Conservation (phyloP, 495 filamentous ascomycete genomes). For the Neurospora sp. region DNA sequence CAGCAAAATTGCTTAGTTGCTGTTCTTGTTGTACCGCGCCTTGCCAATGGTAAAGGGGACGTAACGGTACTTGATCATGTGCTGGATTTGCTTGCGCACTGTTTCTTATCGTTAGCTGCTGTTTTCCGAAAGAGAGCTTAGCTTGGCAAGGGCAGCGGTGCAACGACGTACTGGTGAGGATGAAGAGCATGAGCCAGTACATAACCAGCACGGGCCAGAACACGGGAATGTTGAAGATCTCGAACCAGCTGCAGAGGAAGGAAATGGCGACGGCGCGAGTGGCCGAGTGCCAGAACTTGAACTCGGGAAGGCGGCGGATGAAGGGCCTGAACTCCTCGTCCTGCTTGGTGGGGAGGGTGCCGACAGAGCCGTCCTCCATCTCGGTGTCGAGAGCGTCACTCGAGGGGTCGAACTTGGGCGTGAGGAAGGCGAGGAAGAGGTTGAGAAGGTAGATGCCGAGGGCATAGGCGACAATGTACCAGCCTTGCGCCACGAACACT, state of each 20-base stretch:
- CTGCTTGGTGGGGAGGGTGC: constrained; percentile 77
- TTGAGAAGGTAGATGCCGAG: constrained; percentile 98
- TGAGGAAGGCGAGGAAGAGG: constrained; percentile 96
- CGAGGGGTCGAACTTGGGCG: constrained; percentile 97
- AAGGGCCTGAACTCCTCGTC: constrained; percentile 97
- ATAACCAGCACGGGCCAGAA: constrained; percentile 98
- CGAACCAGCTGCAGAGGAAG: constrained; percentile 86
- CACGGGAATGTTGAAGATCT: constrained; percentile 89
- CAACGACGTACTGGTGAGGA: constrained; percentile 78
- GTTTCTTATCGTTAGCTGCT: constrained; percentile 17
- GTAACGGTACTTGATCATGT: constrained; percentile 99
- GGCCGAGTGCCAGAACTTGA: constrained; percentile 98
- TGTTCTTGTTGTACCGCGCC: constrained; percentile 60
- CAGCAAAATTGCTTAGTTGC: constrained; percentile 18
- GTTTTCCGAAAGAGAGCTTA: neutral
- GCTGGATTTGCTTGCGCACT: constrained; percentile 98
- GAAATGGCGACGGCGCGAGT: constrained; percentile 77
- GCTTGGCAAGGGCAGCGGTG: neutral
- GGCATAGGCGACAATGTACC: constrained; percentile 98
- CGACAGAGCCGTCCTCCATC: constrained; percentile 82
- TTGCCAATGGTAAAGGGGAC: constrained; percentile 93
- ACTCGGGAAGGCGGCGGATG: constrained; percentile 90
- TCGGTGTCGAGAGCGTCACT: constrained; percentile 84
- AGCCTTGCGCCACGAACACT: constrained; percentile 85
- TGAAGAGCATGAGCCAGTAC: constrained; percentile 95